These are phyloP conservation scores for Coemansia erecta DNA, from an alignment of 192 early-diverging fungal species.

Conservation along the genomic window DNA sequence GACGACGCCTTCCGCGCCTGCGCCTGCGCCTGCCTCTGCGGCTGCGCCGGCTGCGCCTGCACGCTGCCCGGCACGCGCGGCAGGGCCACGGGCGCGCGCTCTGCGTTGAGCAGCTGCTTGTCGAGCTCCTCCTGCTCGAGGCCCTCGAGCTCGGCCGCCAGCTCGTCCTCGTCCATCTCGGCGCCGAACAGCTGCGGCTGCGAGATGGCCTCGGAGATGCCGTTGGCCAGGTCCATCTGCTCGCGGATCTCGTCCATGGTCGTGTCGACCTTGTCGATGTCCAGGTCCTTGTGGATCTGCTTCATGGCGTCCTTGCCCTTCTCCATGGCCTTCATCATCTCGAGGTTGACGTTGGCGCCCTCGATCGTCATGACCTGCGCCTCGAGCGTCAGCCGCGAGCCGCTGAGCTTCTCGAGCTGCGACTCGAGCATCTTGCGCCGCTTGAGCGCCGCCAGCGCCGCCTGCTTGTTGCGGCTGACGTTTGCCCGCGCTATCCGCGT, in stretches of 20 bases:
- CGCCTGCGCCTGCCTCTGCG: slow-evolving; percentile 4
- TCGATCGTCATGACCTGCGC: slow-evolving; percentile 95
- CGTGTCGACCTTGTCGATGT: slow-evolving; percentile 92
- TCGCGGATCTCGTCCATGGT: slow-evolving; percentile 97
- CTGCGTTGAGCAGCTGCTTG: slow-evolving; percentile 74
- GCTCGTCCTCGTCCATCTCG: slow-evolving; percentile 94
- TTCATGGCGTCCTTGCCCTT: slow-evolving; percentile 92
- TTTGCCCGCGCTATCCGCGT: slow-evolving; percentile 82
- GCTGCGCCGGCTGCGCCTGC: not conserved
- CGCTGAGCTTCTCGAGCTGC: slow-evolving; percentile 85
- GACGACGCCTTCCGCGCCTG: not conserved
- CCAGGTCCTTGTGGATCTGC: slow-evolving; percentile 75
- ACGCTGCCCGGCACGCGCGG: slow-evolving; percentile 53
- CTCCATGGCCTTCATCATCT: slow-evolving; percentile 94
- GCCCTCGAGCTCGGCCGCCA: slow-evolving; percentile 84
- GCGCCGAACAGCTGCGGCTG: slow-evolving; percentile 82
- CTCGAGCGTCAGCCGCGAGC: slow-evolving; percentile 88
- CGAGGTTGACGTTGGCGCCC: slow-evolving; percentile 91
- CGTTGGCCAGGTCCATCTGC: slow-evolving; percentile 95
- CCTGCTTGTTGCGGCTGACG: slow-evolving; percentile 86
- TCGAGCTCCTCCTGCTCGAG: slow-evolving; percentile 93
- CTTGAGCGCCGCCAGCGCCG: slow-evolving; percentile 92
- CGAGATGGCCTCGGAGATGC: slow-evolving; percentile 90
- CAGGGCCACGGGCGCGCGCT: slow-evolving; percentile 60
- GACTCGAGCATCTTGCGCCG: slow-evolving; percentile 82